A percentile compares a stretch with the other conserved stretches of the same genome.
Conservation (phyloP, 371 early-diverging fungal species). For the Mucor plumbeus region DNA sequence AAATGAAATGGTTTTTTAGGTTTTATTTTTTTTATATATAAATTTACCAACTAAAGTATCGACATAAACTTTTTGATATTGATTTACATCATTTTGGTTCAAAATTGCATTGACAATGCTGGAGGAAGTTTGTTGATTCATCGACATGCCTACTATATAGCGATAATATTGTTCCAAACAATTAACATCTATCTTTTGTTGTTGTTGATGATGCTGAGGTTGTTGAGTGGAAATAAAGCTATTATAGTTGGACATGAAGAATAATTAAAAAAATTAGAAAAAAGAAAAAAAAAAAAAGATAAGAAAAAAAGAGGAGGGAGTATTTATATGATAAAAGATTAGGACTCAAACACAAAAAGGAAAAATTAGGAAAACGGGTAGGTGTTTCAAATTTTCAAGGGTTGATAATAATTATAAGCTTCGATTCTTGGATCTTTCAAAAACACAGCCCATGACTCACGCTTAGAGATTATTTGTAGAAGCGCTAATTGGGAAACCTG, state of each 20-base stretch:
- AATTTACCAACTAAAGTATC: slow-evolving; percentile 53
- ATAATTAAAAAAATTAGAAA: slow-evolving; percentile 8
- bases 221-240: slow-evolving; percentile 18
- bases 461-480: not conserved
- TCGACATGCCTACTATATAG: slow-evolving; percentile 27
- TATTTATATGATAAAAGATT: slow-evolving; percentile 1
- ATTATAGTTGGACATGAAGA: slow-evolving; percentile 24
- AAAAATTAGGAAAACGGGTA: slow-evolving; percentile 10
- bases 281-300: slow-evolving; percentile 10
- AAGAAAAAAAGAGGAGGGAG: not conserved
- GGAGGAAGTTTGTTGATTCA: slow-evolving; percentile 19
- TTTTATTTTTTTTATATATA: no score
- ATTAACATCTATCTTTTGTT: slow-evolving; percentile 3
- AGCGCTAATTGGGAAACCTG: slow-evolving; percentile 1
- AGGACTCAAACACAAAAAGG: slow-evolving; percentile 5
- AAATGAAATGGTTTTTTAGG: not conserved
- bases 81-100: slow-evolving; percentile 18
- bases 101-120: slow-evolving; percentile 28
- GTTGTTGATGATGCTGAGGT: slow-evolving; percentile 4
- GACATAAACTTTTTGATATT: slow-evolving; percentile 43
- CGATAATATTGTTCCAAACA: slow-evolving; percentile 32
- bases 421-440: not conserved
- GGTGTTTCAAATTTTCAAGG: not conserved
- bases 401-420: not conserved
- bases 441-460: slow-evolving; percentile 7